Base-by-base conservation (phyloP, 2,329 filamentous ascomycete species). In the Sclerotinia spermophila region DNA sequence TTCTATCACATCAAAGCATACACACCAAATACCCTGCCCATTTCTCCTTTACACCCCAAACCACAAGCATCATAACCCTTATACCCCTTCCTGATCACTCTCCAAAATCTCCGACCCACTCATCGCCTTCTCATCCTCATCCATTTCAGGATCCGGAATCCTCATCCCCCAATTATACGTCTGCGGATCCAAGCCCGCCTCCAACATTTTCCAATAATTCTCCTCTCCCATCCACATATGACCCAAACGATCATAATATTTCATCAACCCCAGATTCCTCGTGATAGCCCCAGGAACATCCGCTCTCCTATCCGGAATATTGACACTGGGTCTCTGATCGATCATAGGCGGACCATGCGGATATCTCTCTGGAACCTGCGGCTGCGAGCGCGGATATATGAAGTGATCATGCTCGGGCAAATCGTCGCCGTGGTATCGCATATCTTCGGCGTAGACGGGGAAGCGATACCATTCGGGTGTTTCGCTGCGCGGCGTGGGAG, bases 221-320 rank as follows among this genome's bases (percentile, higher is more conserved):
- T 56, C 60, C 24, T 66, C 60, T 3, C 60, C 60, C 68, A 70
- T 66, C 68, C 60, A 56, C 68, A 66, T 70, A 27, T 55, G 33
- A 19, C 56, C 67, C 59, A 53, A 33, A 4, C 67, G 38, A n/a
- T 69, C 67, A 69, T 64, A 69, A n/a, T 64, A 69, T 5, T n/a
- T 17, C 44, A 69, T 27, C 6, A 69, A 15, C 3, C 21, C 13
- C 27, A 64, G 10, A 19, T 61, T 61, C 35, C 67, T 38, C 33
- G 44, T 11, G 5, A 64, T 33, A 0, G 17, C 33, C 11, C 67
- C 67, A 0, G 58, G 58, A 1, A 0, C 19, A 15, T 51, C n/a
- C 1, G 19, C 6, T 5, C 21, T 7, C 1, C 19, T 44, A 21
- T 40, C 35, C 0, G 67, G 67, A 3, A 69, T 51, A 51, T 69